A percentile compares a stretch with the other conserved stretches of the same genome.
phyloP scores from a whole-genome alignment of 2,329 filamentous ascomycete genomes.

The Pyrenophora tritici-repentis region DNA sequence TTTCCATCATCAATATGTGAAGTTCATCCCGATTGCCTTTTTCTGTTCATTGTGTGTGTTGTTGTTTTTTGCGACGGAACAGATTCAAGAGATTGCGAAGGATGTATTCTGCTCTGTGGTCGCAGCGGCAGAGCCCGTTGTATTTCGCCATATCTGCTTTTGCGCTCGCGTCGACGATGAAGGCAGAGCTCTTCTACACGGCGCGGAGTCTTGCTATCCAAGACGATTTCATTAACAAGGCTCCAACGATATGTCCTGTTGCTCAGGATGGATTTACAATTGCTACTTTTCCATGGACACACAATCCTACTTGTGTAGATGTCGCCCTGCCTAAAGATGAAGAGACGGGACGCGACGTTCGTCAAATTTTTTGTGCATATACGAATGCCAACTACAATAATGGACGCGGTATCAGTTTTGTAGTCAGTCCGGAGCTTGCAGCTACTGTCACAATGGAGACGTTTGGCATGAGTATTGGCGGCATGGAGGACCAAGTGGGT shows the following conservation, averaged over 20 bases:
- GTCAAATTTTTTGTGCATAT: conserved; percentile 33
- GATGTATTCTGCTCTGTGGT: conserved; percentile 2
- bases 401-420: conserved; percentile 37
- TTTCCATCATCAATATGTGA: conserved; percentile 1
- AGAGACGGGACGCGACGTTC: conserved; percentile 7
- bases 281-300: conserved; percentile 37
- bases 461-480: conserved; percentile 19
- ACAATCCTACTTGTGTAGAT: conserved; percentile 33
- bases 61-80: no score
- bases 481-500: conserved; percentile 11
- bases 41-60: neutral
- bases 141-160: conserved; percentile 3
- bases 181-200: conserved; percentile 23
- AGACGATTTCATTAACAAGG: conserved; percentile 22
- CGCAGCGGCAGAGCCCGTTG: neutral
- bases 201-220: conserved; percentile 26
- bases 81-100: neutral
- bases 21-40: neutral
- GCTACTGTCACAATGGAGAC: conserved; percentile 24
- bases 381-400: conserved; percentile 32
- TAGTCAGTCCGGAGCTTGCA: conserved; percentile 34
- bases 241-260: conserved; percentile 26
- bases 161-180: conserved; percentile 7
- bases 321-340: conserved; percentile 15
- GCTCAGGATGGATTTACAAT: conserved; percentile 30